Percentiles rank a stretch among this genome's conserved stretches.
These are phyloP conservation scores for Telopea speciosissima DNA, from an alignment of 177 flowering plant species.

Conservation along the genomic window DNA sequence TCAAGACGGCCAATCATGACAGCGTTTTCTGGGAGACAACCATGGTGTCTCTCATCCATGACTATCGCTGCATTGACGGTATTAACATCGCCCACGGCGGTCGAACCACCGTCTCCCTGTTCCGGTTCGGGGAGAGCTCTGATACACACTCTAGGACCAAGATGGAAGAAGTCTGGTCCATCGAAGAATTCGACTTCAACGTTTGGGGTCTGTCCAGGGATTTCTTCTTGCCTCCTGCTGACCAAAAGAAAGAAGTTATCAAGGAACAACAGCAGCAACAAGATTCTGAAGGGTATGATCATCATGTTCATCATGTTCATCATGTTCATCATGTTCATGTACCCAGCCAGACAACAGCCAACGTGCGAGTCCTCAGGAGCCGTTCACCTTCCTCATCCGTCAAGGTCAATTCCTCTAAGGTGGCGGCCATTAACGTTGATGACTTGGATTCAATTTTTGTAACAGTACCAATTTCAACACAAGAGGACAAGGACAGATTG, in stretches of 20 bases:
- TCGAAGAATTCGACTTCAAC: slow-evolving; percentile 39
- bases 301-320: too few species aligned
- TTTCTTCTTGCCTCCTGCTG: slow-evolving; percentile 37
- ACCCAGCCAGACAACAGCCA: too few species aligned
- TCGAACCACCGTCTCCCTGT: slow-evolving; percentile 18
- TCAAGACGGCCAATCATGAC: slow-evolving; percentile 31
- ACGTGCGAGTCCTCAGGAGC: background rate
- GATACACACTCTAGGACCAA: slow-evolving; percentile 31
- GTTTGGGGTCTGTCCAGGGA: slow-evolving; percentile 32
- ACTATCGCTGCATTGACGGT: slow-evolving; percentile 35
- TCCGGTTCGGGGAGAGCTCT: slow-evolving; percentile 26
- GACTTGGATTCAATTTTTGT: background rate
- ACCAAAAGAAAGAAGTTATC: slow-evolving; percentile 8
- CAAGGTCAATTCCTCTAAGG: background rate
- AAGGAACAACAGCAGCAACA: too few species aligned
- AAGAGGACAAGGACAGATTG: background rate
- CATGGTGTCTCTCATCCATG: slow-evolving; percentile 28
- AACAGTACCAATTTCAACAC: background rate
- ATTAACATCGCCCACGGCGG: slow-evolving; percentile 27
- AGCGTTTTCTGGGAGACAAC: slow-evolving; percentile 39
- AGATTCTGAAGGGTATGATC: background rate
- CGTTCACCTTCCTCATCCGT: background rate
- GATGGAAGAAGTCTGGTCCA: slow-evolving; percentile 40
- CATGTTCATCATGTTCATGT: background rate
- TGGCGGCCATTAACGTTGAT: background rate